Base-by-base conservation (phyloP, 768 basidiomycete species). In the Calocera cornea region DNA sequence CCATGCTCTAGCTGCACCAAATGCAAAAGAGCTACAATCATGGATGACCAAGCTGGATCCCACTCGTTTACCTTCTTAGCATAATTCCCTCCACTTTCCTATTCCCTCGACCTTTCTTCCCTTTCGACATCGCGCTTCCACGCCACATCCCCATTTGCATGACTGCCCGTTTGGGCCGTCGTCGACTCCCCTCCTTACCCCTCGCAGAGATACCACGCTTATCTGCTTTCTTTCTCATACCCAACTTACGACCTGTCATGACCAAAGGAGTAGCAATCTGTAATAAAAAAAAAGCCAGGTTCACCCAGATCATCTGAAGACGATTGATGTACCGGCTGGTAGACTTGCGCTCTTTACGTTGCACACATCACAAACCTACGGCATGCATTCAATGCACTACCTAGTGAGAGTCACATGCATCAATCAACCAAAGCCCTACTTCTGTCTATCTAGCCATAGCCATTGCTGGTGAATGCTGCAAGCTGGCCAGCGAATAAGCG, bases 41-140 rank as follows among this genome's bases (percentile, higher is more conserved):
- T 97, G 94, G 94, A 87, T 84, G 72, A 79, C 82, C 68, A 92
- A 90, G 76, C 79, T 94, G 72, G 91, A 93, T 76, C 91, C 91
- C 65, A 91, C 89, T 72, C 84, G 88, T 73, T 78, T 84, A 70
- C 79, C 70, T 19, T 66, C 54, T 5, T 60, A 60, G 31, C 10
- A 5, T n/a, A 11, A 60, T 60, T 60, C 54, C 54, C 54, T 10
- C 5, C 44, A 47, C 7, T 14, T 38, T 38, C 19, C 31, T 33
- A 60, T 60, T 60, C 54, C 54, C 54, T 31, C 31, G 14, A 29
- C 2, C 10, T 29, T 60, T 29, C 24, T 33, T 60, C 27, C 27
- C 24, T 10, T 60, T 60, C 54, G 8, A 27, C 54, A 60, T 60
- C 24, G 44, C 44, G 16, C 3, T 19, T 60, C 27, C 5, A 2